Evolutionary conservation across 495 filamentous ascomycete genomes (phyloP).

Genomic region (Xylaria palmicola): DNA sequence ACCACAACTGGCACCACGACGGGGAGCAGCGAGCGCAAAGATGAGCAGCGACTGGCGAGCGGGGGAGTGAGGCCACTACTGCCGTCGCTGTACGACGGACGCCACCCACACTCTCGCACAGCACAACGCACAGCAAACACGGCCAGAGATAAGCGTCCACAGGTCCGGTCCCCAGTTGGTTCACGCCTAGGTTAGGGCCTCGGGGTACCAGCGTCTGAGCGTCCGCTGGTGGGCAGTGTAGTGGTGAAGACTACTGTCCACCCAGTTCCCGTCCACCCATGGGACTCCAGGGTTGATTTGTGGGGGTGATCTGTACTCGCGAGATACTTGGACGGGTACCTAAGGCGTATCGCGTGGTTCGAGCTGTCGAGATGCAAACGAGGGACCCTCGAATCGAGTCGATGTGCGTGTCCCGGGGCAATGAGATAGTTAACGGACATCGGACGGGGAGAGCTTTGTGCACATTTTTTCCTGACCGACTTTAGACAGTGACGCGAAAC

Average conservation of each 20-base stretch:
- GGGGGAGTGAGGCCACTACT: neutral
- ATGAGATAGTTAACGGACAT: neutral
- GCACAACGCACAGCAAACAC: conserved; percentile 14
- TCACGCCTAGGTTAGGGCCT: neutral
- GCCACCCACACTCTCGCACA: conserved; percentile 2
- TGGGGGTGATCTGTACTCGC: neutral
- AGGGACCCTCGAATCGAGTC: conserved; percentile 7
- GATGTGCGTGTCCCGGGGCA: neutral
- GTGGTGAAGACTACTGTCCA: neutral
- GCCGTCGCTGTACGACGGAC: conserved; percentile 10
- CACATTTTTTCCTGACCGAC: neutral
- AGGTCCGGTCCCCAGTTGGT: neutral
- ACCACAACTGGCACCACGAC: no score
- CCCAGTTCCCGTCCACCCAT: neutral
- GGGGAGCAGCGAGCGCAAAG: conserved; percentile 5
- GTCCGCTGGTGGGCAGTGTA: neutral
- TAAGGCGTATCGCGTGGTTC: no score
- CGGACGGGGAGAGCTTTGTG: neutral
- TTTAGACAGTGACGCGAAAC: neutral
- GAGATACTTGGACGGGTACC: neutral
- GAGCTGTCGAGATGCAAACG: neutral
- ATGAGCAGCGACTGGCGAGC: conserved; percentile 12
- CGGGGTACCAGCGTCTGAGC: neutral
- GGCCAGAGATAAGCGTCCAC: neutral
- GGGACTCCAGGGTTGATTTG: neutral